A percentile compares a stretch with the other conserved stretches of the same genome.
phyloP scores from a whole-genome alignment of 1,284 basidiomycete species.

The Ustilago shanxiensis region DNA sequence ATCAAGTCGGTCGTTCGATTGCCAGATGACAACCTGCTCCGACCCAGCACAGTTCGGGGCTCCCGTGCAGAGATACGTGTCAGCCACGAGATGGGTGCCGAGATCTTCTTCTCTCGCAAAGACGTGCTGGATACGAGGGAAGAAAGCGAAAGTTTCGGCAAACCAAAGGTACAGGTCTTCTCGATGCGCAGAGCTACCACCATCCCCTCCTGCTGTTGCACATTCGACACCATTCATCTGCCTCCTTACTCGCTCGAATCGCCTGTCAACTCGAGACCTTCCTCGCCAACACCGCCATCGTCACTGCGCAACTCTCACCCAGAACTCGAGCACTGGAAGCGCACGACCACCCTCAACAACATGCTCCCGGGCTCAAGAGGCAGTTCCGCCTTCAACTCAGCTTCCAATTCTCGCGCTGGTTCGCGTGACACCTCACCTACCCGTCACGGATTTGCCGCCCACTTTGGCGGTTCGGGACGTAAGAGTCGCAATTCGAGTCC shows the following conservation, averaged over 20 bases:
- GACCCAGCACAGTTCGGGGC: slow-evolving; percentile 66
- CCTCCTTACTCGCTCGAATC: slow-evolving; percentile 67
- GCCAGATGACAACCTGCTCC: slow-evolving; percentile 64
- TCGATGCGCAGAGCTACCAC: slow-evolving; percentile 62
- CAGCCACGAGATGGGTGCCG: slow-evolving; percentile 66
- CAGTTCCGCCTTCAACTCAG: slow-evolving; percentile 48
- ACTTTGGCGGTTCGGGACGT: slow-evolving; percentile 41
- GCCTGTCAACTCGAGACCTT: slow-evolving; percentile 56
- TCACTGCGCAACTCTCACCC: slow-evolving; percentile 46
- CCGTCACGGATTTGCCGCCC: slow-evolving; percentile 49
- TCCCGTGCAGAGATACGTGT: slow-evolving; percentile 65
- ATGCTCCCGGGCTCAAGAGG: slow-evolving; percentile 53
- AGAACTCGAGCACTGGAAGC: slow-evolving; percentile 61
- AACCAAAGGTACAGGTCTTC: slow-evolving; percentile 68
- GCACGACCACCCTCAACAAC: slow-evolving; percentile 56
- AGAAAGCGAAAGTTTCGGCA: slow-evolving; percentile 60
- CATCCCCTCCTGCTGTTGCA: slow-evolving; percentile 65
- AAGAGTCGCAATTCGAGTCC: slow-evolving; percentile 56
- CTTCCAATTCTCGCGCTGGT: slow-evolving; percentile 41
- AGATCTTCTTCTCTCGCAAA: slow-evolving; percentile 66
- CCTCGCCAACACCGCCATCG: slow-evolving; percentile 51
- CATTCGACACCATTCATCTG: slow-evolving; percentile 66
- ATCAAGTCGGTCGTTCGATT: slow-evolving; percentile 65
- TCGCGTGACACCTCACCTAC: slow-evolving; percentile 60
- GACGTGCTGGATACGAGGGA: slow-evolving; percentile 61